Evolutionary conservation across 805 yeast species (phyloP).

Genomic region (Isabelozyma heimii): DNA sequence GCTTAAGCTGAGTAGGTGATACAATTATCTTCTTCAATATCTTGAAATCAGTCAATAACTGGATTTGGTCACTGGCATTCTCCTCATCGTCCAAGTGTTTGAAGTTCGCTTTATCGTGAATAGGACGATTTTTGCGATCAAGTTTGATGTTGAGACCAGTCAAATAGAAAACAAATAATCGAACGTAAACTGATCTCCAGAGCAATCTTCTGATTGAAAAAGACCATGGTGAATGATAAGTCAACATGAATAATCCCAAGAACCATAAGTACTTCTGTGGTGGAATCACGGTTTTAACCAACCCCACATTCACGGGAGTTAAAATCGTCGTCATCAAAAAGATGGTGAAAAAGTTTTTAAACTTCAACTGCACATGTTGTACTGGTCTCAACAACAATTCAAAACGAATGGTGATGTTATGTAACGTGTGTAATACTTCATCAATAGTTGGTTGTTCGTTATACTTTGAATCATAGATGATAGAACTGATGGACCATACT

Average conservation of each 20-base stretch:
- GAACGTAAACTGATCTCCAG: constrained; percentile 48
- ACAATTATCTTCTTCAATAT: constrained; percentile 35
- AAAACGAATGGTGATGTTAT: constrained; percentile 43
- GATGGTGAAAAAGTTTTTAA: constrained; percentile 26
- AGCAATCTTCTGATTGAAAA: constrained; percentile 42
- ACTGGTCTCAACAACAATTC: constrained; percentile 41
- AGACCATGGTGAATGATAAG: constrained; percentile 50
- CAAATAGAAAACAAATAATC: constrained; percentile 34
- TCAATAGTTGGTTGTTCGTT: constrained; percentile 52
- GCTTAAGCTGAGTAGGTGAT: constrained; percentile 43
- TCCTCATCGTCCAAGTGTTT: constrained; percentile 6
- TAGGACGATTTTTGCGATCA: constrained; percentile 4
- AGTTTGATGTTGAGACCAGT: constrained; percentile 39
- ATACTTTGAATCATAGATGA: constrained; percentile 37
- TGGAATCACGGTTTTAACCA: constrained; percentile 29
- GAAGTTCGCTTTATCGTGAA: constrained; percentile 12
- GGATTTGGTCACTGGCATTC: constrained; percentile 6
- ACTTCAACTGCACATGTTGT: constrained; percentile 22
- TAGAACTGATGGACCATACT: constrained; percentile 46
- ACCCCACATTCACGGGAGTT: constrained; percentile 44
- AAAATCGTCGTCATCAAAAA: constrained; percentile 26
- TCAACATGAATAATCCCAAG: constrained; percentile 34
- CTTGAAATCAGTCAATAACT: constrained; percentile 32
- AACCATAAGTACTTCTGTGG: constrained; percentile 34
- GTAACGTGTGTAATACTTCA: constrained; percentile 47